These are phyloP conservation scores for Adansonia rubrostipa DNA, from an alignment of 441 rosid genomes.

Conservation along the genomic window DNA sequence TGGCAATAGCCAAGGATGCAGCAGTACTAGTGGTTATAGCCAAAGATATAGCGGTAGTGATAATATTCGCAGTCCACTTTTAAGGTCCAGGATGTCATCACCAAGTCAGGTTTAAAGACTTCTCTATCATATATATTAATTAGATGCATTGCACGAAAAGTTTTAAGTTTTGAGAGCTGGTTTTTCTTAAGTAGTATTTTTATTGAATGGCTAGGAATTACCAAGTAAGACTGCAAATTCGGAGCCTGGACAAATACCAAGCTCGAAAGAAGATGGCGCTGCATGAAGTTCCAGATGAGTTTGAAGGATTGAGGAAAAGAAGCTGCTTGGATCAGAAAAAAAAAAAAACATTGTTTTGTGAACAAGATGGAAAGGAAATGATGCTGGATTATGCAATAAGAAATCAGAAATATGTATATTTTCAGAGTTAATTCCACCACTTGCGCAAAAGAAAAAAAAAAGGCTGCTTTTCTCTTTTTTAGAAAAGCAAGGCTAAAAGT, in stretches of 20 bases:
- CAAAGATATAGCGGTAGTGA: slow-evolving; percentile 6
- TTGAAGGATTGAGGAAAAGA: neutral
- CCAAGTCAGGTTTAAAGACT: slow-evolving; percentile 34
- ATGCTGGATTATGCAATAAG: neutral
- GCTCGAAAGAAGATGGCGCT: neutral
- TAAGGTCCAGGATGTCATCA: slow-evolving; percentile 15
- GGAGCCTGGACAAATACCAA: neutral
- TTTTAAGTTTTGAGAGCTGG: neutral
- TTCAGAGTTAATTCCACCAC: neutral
- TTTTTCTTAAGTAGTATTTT: neutral
- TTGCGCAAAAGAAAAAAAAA: neutral
- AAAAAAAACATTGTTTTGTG: neutral
- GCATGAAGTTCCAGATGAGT: neutral
- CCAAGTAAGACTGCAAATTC: neutral
- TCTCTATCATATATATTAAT: neutral
- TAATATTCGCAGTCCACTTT: neutral
- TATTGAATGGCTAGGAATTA: slow-evolving; percentile 21
- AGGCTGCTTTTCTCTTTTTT: neutral
- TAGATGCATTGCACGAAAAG: neutral
- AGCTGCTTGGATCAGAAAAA: neutral
- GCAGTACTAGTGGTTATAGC: slow-evolving; percentile 9
- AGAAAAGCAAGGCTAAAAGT: neutral
- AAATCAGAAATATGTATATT: neutral
- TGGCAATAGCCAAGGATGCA: slow-evolving; percentile 11
- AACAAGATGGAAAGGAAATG: neutral